Conservation (phyloP, 2,329 filamentous ascomycete species). For the Botrytis squamosa region DNA sequence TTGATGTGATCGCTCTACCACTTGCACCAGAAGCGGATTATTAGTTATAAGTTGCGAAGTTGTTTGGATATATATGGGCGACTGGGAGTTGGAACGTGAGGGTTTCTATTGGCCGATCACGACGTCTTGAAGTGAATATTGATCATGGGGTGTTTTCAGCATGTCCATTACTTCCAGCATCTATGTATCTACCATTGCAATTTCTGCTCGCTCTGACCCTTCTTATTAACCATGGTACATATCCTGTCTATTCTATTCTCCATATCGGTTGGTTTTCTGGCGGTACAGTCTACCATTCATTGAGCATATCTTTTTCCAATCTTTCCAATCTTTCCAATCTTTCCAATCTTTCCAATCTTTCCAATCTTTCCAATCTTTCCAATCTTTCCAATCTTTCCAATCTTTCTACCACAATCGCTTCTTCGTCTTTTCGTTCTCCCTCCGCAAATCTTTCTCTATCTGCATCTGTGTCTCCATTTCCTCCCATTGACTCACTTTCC, state of each 20-base stretch:
- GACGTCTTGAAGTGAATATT: neutral
- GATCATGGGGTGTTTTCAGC: neutral
- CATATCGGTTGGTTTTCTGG: neutral
- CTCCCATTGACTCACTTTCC: neutral
- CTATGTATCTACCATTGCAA: neutral
- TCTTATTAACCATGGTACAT: neutral
- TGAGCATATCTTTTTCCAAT: neutral
- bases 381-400: neutral
- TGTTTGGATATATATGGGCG: neutral
- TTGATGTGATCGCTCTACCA: neutral
- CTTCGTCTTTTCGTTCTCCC: neutral
- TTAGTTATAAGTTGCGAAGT: neutral
- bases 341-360: neutral
- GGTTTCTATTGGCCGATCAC: neutral
- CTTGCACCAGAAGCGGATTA: neutral
- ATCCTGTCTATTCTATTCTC: neutral
- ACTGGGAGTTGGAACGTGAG: neutral
- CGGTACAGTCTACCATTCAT: neutral
- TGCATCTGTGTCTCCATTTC: neutral
- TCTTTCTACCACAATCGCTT: neutral
- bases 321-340: neutral
- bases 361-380: neutral
- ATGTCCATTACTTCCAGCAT: neutral
- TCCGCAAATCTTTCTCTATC: neutral
- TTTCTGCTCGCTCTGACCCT: neutral